phyloP scores from a whole-genome alignment of 495 filamentous ascomycete species.

The Pyrenopolyporus hunteri region DNA sequence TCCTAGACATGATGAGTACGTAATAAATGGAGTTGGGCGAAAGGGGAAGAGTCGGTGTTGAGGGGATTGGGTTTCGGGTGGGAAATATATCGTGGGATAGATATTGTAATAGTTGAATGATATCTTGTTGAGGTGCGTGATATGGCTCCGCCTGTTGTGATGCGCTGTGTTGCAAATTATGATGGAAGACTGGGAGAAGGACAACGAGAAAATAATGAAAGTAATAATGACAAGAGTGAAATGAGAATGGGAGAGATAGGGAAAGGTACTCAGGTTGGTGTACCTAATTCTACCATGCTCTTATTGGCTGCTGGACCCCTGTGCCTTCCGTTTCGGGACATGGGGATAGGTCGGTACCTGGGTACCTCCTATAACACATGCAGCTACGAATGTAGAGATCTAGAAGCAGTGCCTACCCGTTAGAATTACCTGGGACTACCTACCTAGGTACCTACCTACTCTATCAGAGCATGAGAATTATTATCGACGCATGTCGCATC shows the following conservation, averaged over 20 bases:
- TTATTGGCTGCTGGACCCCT: slow-evolving; percentile 17
- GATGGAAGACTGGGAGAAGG: background rate
- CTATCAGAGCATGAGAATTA: too few species aligned
- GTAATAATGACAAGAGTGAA: background rate
- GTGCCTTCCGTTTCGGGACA: slow-evolving; percentile 21
- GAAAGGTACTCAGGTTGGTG: too few species aligned
- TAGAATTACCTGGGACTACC: too few species aligned
- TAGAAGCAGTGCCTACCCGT: too few species aligned
- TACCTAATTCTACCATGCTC: background rate
- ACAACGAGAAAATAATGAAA: background rate
- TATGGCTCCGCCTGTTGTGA: too few species aligned
- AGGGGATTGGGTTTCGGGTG: background rate
- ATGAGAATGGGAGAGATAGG: background rate
- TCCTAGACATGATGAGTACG: background rate
- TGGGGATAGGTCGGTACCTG: background rate
- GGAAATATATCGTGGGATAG: background rate
- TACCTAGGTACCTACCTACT: too few species aligned
- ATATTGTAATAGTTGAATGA: too few species aligned
- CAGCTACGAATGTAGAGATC: too few species aligned
- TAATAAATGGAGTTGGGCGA: background rate
- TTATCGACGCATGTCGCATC: too few species aligned
- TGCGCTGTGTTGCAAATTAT: too few species aligned
- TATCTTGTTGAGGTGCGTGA: too few species aligned
- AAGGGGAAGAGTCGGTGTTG: background rate
- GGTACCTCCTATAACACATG: background rate